Base-by-base conservation (phyloP, 108 stramenopile species). In the Craspedostauros australis region DNA sequence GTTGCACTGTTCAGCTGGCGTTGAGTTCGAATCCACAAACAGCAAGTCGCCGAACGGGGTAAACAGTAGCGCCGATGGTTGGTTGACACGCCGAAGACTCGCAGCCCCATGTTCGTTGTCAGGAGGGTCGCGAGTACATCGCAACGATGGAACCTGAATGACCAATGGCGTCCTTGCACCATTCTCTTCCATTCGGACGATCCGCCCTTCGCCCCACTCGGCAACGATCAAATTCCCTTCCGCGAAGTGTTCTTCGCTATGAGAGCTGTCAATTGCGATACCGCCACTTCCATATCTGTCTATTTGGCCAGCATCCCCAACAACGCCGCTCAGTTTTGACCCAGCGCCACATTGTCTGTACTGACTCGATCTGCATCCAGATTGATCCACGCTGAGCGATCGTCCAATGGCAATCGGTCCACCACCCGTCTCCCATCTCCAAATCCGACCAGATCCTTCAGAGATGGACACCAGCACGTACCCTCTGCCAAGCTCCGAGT, bases 11-110 rank as follows among this genome's bases (percentile, higher is more conserved):
- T 21, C 7, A 3, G 40, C 16, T 33, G 21, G 21, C 18, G 0
- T 5, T 22, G 22, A 19, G 12, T n/a, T 41, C 8, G 22, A 28
- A 38, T 71, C 77, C 1, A 73, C 43, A 41, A 86, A 68, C 12
- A 90, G 11, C 62, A 90, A 76, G 56, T 90, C 88, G 6, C 82
- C 80, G 60, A 72, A 80, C 7, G 84, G 81, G 0, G 78, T 81
- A 44, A 75, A 73, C 9, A 78, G 57, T 36, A 86, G 37, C 34
- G 62, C 57, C 20, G 48, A 63, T 18, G 88, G 80, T 41, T 66
- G 61, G n/a, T n/a, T n/a, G n/a, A n/a, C n/a, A n/a, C n/a, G n/a
- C n/a, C n/a, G n/a, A n/a, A n/a, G n/a, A n/a, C n/a, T n/a, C n/a
- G n/a, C n/a, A n/a, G n/a, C n/a, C n/a, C n/a, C n/a, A n/a, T n/a